Base-by-base conservation (phyloP, 345 rosid species). In the Fremontodendron californicum region DNA sequence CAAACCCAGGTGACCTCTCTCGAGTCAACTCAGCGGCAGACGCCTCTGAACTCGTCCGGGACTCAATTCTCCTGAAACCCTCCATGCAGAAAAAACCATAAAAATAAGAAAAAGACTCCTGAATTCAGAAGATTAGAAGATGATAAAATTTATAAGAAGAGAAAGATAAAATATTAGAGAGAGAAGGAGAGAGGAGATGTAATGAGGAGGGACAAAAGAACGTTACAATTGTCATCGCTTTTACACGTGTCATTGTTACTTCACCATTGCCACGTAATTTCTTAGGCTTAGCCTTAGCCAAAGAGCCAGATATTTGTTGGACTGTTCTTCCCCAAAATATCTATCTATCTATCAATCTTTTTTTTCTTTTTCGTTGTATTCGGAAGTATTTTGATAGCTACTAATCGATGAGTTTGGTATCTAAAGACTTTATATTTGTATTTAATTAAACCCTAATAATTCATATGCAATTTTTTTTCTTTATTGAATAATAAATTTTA, bases 191-290 rank as follows among this genome's bases (percentile, higher is more conserved):
- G 42, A 11, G 29, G 48, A 35, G 66, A 43, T 43, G 46, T 64
- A 9, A 12, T 73, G 25, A 63, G 71, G 68, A 16, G 35, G 71
- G 71, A 66, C n/a, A 76, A 83, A 79, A 80, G 87, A 75, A 74
- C 72, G 84, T 10, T 76, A 85, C 91, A 89, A 87, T 83, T 90
- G 92, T 84, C 87, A 78, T 75, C 83, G 60, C 93, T 84, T 89
- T 90, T 86, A 86, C 94, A 91, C 92, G 96, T 90, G 91, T 88
- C 83, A 33, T 40, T 48, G 73, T 74, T 7, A 54, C 71, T 42
- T 9, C 0, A 7, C n/a, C 1, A 9, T 0, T 78, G 84, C 86
- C 93, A 90, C 87, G 91, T 91, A 93, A 83, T 19, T 37, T 43
- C 55, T 80, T n/a, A 58, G 39, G 76, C 52, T 74, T 33, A 33